phyloP scores from a whole-genome alignment of 2,329 filamentous ascomycete genomes.

The Aspergillus carbonarius region DNA sequence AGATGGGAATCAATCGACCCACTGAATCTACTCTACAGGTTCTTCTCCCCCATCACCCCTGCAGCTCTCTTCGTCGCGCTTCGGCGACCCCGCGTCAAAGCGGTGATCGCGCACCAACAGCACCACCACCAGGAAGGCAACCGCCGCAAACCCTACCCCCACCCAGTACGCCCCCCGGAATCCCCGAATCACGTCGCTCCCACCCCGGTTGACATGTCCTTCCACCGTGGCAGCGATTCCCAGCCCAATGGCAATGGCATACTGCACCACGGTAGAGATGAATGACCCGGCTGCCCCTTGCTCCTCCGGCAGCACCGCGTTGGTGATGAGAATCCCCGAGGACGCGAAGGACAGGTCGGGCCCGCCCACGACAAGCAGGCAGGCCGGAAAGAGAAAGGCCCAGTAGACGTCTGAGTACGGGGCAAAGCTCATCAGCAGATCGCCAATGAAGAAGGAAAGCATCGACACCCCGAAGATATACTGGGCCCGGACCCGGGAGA shows the following conservation, averaged over 20 bases:
- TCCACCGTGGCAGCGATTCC: conserved; percentile 47
- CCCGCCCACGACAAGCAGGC: conserved; percentile 11
- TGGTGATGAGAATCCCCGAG: conserved; percentile 40
- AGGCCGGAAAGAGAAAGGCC: conserved; percentile 15
- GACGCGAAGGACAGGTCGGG: conserved; percentile 45
- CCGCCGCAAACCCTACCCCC: conserved; percentile 35
- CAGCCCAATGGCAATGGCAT: conserved; percentile 44
- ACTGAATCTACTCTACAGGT: too few relatives aligned
- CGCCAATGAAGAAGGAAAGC: conserved; percentile 37
- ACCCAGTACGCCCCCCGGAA: conserved; percentile 42
- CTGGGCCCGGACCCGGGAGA: conserved; percentile 29
- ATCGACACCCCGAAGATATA: conserved; percentile 41
- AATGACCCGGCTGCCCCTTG: conserved; percentile 43
- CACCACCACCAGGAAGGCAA: conserved; percentile 11
- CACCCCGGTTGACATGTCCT: conserved; percentile 37
- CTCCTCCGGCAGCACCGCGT: conserved; percentile 38
- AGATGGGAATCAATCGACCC: too few relatives aligned
- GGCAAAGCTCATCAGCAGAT: conserved; percentile 28
- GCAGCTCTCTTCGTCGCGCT: neutral
- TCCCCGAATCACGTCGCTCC: conserved; percentile 32
- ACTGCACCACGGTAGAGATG: conserved; percentile 45
- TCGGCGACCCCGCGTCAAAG: neutral
- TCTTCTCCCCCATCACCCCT: neutral
- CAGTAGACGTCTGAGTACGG: conserved; percentile 14
- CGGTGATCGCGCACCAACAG: conserved; percentile 9